These are phyloP conservation scores for Paecilomyces dactylethromorphus DNA, from an alignment of 2,329 filamentous ascomycete species.

Conservation along the genomic window DNA sequence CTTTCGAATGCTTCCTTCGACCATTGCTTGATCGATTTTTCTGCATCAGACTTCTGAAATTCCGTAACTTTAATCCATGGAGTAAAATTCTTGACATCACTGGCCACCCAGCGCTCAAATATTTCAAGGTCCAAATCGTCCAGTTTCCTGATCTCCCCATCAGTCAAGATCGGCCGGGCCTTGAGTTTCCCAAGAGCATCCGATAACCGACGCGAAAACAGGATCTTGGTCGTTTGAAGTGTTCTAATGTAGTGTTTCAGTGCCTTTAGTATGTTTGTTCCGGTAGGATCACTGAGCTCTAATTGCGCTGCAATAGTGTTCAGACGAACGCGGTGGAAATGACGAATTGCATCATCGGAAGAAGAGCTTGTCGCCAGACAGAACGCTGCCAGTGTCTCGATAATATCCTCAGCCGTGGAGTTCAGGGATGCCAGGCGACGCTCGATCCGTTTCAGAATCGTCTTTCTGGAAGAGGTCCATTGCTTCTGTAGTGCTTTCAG, in stretches of 20 bases:
- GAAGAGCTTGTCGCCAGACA: slow-evolving; percentile 76
- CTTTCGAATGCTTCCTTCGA: slow-evolving; percentile 53
- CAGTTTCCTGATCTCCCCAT: slow-evolving; percentile 58
- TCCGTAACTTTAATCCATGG: slow-evolving; percentile 83
- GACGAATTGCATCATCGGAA: slow-evolving; percentile 67
- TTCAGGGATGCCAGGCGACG: slow-evolving; percentile 41
- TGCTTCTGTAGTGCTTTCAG: slow-evolving; percentile 60
- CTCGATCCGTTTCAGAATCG: slow-evolving; percentile 60
- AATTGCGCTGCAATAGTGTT: slow-evolving; percentile 62
- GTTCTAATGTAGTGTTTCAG: slow-evolving; percentile 71
- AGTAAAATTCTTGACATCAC: slow-evolving; percentile 77
- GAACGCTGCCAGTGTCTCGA: slow-evolving; percentile 74
- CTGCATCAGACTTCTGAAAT: slow-evolving; percentile 53
- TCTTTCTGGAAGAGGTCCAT: slow-evolving; percentile 55
- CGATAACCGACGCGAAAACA: slow-evolving; percentile 67
- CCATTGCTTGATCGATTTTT: slow-evolving; percentile 59
- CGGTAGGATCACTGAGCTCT: slow-evolving; percentile 43
- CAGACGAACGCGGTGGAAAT: slow-evolving; percentile 69
- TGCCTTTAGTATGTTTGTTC: slow-evolving; percentile 54
- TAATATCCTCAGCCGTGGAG: slow-evolving; percentile 44
- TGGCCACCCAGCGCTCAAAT: slow-evolving; percentile 70
- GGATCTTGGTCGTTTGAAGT: slow-evolving; percentile 65
- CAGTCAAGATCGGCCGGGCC: slow-evolving; percentile 63
- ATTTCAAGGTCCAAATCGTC: slow-evolving; percentile 71
- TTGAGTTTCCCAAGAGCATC: slow-evolving; percentile 65